These are phyloP conservation scores for Stygiomarasmius scandens DNA, from an alignment of 1,284 basidiomycete species.

Conservation along the genomic window DNA sequence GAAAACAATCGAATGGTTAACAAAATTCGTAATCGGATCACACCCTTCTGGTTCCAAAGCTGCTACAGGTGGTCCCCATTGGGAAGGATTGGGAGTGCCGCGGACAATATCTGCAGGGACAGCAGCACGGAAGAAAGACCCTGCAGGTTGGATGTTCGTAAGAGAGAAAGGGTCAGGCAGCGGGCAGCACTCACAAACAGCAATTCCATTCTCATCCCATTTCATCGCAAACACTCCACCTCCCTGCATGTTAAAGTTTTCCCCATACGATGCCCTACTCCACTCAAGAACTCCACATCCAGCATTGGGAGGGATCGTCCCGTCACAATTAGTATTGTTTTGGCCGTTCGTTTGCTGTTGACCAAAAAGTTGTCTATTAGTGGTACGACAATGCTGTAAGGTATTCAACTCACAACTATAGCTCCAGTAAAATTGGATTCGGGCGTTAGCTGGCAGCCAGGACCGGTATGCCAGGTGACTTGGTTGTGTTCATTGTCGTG, in stretches of 20 bases:
- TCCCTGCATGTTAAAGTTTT: conserved; percentile 67
- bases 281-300: conserved; percentile 76
- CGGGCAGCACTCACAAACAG: conserved; percentile 72
- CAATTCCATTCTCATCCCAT: conserved; percentile 75
- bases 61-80: conserved; percentile 71
- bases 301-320: conserved; percentile 50
- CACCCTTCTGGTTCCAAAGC: conserved; percentile 56
- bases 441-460: conserved; percentile 30
- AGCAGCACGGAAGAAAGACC: conserved; percentile 74
- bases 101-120: conserved; percentile 66
- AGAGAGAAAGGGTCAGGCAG: too few species aligned
- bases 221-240: conserved; percentile 82
- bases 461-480: conserved; percentile 70
- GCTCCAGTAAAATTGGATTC: conserved; percentile 59
- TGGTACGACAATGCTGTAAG: conserved; percentile 21
- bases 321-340: conserved; percentile 59
- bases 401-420: conserved; percentile 41
- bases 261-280: conserved; percentile 73
- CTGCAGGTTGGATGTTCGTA: too few species aligned
- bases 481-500: conserved; percentile 79
- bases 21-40: conserved; percentile 60
- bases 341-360: conserved; percentile 40
- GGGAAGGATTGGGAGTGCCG: conserved; percentile 55
- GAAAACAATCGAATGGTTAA: conserved; percentile 66
- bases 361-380: neutral